phyloP scores from a whole-genome alignment of 495 filamentous ascomycete genomes.

The Podospora bellae-mahoneyi region DNA sequence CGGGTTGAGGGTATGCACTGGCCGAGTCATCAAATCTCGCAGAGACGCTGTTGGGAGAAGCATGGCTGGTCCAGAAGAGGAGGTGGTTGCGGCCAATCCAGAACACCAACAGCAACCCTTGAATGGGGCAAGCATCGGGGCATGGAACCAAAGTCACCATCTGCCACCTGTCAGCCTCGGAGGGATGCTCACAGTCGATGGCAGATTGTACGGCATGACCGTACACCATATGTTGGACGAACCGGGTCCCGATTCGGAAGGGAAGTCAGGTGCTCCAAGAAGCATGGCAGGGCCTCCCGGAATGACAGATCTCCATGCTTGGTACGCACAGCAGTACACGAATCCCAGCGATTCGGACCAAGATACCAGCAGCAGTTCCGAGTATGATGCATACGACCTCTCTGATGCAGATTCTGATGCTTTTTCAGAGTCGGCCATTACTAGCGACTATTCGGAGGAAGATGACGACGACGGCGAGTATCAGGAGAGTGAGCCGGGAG shows the following conservation, averaged over 20 bases:
- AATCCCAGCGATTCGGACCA: conserved; percentile 33
- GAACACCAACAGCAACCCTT: conserved; percentile 70
- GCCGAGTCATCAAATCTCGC: conserved; percentile 64
- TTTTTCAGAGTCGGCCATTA: conserved; percentile 45
- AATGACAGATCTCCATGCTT: conserved; percentile 27
- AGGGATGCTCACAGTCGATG: conserved; percentile 79
- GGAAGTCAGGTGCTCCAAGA: conserved; percentile 20
- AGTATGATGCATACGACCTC: conserved; percentile 47
- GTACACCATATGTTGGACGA: conserved; percentile 94
- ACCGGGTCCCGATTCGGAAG: conserved; percentile 57
- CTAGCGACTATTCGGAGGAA: conserved; percentile 41
- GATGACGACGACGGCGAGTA: conserved; percentile 38
- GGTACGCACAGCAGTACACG: conserved; percentile 35
- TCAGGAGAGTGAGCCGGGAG: conserved; percentile 60
- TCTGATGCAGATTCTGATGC: conserved; percentile 56
- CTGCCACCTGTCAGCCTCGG: conserved; percentile 87
- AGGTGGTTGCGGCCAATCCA: conserved; percentile 51
- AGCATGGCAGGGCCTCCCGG: conserved; percentile 28
- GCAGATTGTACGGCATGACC: conserved; percentile 82
- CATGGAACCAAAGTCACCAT: conserved; percentile 77
- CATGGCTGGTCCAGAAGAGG: conserved; percentile 37
- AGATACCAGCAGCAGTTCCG: conserved; percentile 34
- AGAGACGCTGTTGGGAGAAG: conserved; percentile 42
- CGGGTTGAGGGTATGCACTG: conserved; percentile 61
- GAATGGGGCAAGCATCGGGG: conserved; percentile 90